These are phyloP conservation scores for Pseudogymnoascus sp. DNA, from an alignment of 2,329 filamentous ascomycete species.

Conservation along the genomic window DNA sequence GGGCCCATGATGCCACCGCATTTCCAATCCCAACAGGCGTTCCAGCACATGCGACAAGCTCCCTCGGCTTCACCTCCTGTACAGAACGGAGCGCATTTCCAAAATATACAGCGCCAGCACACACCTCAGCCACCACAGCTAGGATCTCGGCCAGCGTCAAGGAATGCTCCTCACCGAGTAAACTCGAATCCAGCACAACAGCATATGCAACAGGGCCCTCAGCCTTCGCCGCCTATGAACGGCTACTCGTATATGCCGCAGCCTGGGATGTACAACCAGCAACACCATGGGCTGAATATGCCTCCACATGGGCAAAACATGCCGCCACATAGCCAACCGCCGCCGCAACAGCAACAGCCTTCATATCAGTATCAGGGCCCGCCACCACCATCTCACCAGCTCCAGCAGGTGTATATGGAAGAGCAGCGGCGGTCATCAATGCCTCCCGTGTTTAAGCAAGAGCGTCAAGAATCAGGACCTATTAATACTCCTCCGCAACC, in stretches of 20 bases:
- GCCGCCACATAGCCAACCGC: slow-evolving; percentile 34
- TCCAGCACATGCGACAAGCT: slow-evolving; percentile 72
- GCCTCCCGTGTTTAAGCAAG: slow-evolving; percentile 61
- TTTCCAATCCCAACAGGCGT: slow-evolving; percentile 60
- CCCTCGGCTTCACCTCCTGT: slow-evolving; percentile 86
- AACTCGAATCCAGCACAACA: slow-evolving; percentile 65
- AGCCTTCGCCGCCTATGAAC: slow-evolving; percentile 56
- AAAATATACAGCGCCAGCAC: slow-evolving; percentile 54
- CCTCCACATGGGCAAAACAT: slow-evolving; percentile 22
- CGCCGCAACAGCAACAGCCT: slow-evolving; percentile 27
- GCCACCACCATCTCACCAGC: slow-evolving; percentile 36
- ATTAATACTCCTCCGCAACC: slow-evolving; percentile 48
- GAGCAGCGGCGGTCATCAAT: slow-evolving; percentile 69
- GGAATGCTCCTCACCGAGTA: slow-evolving; percentile 69
- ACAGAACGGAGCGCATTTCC: slow-evolving; percentile 41
- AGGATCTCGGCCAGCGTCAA: slow-evolving; percentile 69
- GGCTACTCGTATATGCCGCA: slow-evolving; percentile 81
- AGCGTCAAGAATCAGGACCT: slow-evolving; percentile 41
- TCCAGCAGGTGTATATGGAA: slow-evolving; percentile 65
- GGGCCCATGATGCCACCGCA: slow-evolving; percentile 62
- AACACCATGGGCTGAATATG: slow-evolving; percentile 27
- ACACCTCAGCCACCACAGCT: slow-evolving; percentile 65
- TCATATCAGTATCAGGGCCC: slow-evolving; percentile 32
- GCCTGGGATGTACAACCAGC: slow-evolving; percentile 75
- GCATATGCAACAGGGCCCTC: slow-evolving; percentile 54